Base-by-base conservation (phyloP, 116 monocot species). In the Papilionanthe hybrid region DNA sequence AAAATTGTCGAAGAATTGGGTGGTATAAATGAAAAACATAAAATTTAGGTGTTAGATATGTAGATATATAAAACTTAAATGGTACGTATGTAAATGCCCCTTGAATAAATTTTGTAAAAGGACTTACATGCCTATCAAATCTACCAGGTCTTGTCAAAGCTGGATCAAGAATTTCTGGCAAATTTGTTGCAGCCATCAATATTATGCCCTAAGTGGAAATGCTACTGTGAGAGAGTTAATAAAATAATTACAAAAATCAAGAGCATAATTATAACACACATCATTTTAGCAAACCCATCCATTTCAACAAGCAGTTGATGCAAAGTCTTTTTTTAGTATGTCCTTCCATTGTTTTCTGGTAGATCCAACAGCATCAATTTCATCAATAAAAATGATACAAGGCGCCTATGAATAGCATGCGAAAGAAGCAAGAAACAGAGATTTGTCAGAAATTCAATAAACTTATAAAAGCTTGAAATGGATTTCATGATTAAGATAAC, bases 251-350 rank as follows among this genome's bases (percentile, higher is more conserved):
- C 42, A 56, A 58, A 44, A 83, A 83, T 19, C 43, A 56, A 50
- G 29, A 41, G 73, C 37, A 42, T 13, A 29, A 55, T 57, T 4
- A 22, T 37, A 69, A 76, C 44, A 25, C 84, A 97, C 97, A 89
- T 98, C 97, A 83, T 98, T 98, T 79, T 98, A 94, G 94, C 94
- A 92, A 98, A 98, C 20, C 97, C 97, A 87, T 98, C 97, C 97
- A 98, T 94, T 87, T 98, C 97, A 53, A 98, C 97, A 75, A 98
- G 97, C 27, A 98, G 90, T 56, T 98, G 97, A 86, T 98, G 94
- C 80, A 98, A 88, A 44, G 94, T 98, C 82, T 94, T 98, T n/a
- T n/a, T 88, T 98, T 98, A 12, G 97, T 90, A 82, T 97, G 97
- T 11, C 97, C 97, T 88, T 97, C 97, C 97, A 97, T 81, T 97